Base-by-base conservation (phyloP, 176 grass and related monocot species). In the Pontederia crassipes region DNA sequence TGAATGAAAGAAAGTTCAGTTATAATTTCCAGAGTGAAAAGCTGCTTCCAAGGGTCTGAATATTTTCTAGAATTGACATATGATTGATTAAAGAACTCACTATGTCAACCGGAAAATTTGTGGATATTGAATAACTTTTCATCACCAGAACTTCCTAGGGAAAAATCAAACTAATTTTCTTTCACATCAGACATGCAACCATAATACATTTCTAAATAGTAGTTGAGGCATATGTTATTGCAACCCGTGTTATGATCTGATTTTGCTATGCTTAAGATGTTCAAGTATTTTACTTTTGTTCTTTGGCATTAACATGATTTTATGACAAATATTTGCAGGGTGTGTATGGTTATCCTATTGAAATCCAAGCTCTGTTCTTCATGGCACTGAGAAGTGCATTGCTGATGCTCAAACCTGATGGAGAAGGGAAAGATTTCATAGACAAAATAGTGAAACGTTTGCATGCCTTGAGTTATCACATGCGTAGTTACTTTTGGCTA, bases 401-500 rank as follows among this genome's bases (percentile, higher is more conserved):
- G 54, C 54, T 12, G 58, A 75, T 89, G 81, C 81, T 89, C 59
- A 89, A 89, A 50, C 78, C 78, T 72, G 86, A 89, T 65, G 27
- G 46, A 69, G 86, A 89, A 78, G 86, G 86, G 62, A 81, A 85
- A 12, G 86, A 89, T 12, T 81, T 78, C 72, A 55, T 89, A 17
- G 86, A 89, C 54, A 59, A 68, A 54, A 85, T 89, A 68, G 81
- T 74, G 48, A 75, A 72, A 72, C 86, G 86, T 63, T 76, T 89
- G 69, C 86, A 89, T 68, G 86, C 86, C 57, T 52, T 89, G 75
- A 89, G 86, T 75, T 83, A 85, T 76, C 86, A 89, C 66, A 89
- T 89, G 81, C 64, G 86, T n/a, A 83, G 81, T 62, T 85, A 89
- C 59, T 89, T 85, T 75, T 89, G 86, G 86, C 78, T 89, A 2